Evolutionary conservation across 106 monocot species (phyloP), one percentile per base, ranked within the genome.

Genomic region (Xerophyta viscosa): DNA sequence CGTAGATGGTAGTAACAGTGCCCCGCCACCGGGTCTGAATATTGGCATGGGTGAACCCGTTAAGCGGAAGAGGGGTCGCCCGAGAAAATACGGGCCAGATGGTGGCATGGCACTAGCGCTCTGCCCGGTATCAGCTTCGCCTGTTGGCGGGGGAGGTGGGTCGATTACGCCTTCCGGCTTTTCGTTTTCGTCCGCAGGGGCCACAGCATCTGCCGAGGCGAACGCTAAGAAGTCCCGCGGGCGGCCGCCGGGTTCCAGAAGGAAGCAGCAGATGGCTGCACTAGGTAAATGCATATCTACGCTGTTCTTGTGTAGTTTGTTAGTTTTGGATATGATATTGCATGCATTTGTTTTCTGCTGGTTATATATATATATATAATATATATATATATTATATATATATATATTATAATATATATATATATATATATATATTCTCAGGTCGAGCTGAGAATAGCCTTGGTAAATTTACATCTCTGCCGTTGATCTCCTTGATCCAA

Each of bases 71-170:
- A 71, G 93, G 12, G 93, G 93, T 23, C 68, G 93, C 42, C 93
- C 93, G 39, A 80, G 93, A 67, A 94, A 94, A 57, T 94, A 91
- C 43, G 88, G 88, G 27, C 66, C 93, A 0, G 88, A 88, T 48
- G 88, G 92, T 8, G 25, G 69, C 52, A 88, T 84, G 83, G 56
- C 91, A 10, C 74, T 79, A 30, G 67, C 53, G 0, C 51, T 77
- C 28, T 44, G 31, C 36, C 66, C 77, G 3, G 46, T 46, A 28
- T 60, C 76, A 20, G 29, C 71, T 27, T 29, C 24, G 51, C 27
- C 51, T 25, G 51, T 9, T 9, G 41, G 71, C 12, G 46, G 69
- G 4, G 1, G 43, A 0, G 57, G 33, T 0, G 63, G 52, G 0
- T 44, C 53, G 4, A 52, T 56, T 12, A 45, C 24, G 27, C n/a